A percentile compares a stretch with the other conserved stretches of the same genome.
phyloP scores from a whole-genome alignment of 768 basidiomycete genomes.

The Guyanaporus albipodus region DNA sequence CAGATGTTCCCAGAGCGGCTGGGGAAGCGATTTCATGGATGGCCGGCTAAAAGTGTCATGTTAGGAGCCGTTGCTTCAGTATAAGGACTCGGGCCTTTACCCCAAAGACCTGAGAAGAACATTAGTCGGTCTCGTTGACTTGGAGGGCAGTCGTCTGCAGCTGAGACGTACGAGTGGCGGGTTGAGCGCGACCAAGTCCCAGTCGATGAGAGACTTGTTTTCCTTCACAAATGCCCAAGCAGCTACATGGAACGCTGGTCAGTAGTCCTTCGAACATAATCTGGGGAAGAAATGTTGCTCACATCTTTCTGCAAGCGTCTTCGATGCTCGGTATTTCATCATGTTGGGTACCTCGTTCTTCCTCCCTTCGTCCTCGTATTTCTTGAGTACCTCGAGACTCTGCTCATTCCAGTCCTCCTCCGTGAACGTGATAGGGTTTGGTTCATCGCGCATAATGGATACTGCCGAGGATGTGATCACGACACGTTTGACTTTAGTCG shows the following conservation, averaged over 20 bases:
- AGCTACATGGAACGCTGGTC: conserved; percentile 23
- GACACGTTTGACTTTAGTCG: conserved; percentile 57
- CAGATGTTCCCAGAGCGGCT: conserved; percentile 39
- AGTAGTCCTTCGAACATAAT: not conserved
- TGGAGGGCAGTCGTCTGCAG: too few relatives aligned
- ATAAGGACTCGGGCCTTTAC: conserved; percentile 5
- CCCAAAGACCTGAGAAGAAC: conserved; percentile 25
- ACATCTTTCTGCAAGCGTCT: conserved; percentile 63
- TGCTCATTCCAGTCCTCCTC: conserved; percentile 63
- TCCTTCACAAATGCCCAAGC: conserved; percentile 47
- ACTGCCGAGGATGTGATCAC: conserved; percentile 65
- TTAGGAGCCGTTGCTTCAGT: not conserved
- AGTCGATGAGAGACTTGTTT: conserved; percentile 31
- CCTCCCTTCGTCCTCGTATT: conserved; percentile 46
- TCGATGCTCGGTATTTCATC: conserved; percentile 55
- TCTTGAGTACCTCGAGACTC: conserved; percentile 35
- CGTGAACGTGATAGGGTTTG: conserved; percentile 31
- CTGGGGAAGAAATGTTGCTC: not conserved
- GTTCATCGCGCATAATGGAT: conserved; percentile 35
- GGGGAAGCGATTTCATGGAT: conserved; percentile 39
- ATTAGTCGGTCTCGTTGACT: not conserved
- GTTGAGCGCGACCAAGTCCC: conserved; percentile 38
- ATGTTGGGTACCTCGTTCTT: conserved; percentile 31
- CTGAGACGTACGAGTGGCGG: conserved; percentile 35
- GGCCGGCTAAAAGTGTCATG: conserved; percentile 29